phyloP scores from a whole-genome alignment of 805 yeast genomes.

The Yarrowia bubula region DNA sequence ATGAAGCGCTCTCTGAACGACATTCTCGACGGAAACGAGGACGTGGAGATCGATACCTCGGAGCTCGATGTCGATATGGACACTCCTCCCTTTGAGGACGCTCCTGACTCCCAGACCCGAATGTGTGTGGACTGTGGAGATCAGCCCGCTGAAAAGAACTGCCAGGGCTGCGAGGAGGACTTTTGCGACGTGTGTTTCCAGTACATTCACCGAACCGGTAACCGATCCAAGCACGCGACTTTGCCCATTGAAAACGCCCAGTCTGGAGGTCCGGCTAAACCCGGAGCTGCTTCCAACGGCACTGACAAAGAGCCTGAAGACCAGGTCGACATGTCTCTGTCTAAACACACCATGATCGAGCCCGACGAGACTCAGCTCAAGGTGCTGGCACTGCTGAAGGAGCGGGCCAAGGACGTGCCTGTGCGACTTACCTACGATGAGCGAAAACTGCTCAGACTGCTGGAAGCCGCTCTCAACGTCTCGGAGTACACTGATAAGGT shows the following conservation, averaged over 20 bases:
- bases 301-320: constrained; percentile 29
- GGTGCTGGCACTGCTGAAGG: constrained; percentile 37
- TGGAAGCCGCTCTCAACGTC: constrained; percentile 75
- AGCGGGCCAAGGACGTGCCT: constrained; percentile 56
- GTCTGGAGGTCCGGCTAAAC: not conserved
- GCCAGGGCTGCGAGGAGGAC: constrained; percentile 61
- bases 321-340: constrained; percentile 29
- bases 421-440: constrained; percentile 66
- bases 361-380: constrained; percentile 29
- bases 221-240: constrained; percentile 36
- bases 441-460: constrained; percentile 60
- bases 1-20: constrained; percentile 24
- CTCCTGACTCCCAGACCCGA: constrained; percentile 24
- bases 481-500: constrained; percentile 79
- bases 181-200: constrained; percentile 70
- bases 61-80: not conserved
- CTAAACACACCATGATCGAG: constrained; percentile 28
- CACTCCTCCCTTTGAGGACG: not conserved
- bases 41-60: constrained; percentile 8
- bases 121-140: constrained; percentile 71
- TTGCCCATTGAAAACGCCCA: constrained; percentile 28
- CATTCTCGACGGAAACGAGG: constrained; percentile 21
- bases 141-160: constrained; percentile 64
- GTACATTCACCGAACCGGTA: constrained; percentile 67
- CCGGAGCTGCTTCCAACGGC: not conserved